Base-by-base conservation (phyloP, 768 basidiomycete genomes). In the Chalciporus piperatus region DNA sequence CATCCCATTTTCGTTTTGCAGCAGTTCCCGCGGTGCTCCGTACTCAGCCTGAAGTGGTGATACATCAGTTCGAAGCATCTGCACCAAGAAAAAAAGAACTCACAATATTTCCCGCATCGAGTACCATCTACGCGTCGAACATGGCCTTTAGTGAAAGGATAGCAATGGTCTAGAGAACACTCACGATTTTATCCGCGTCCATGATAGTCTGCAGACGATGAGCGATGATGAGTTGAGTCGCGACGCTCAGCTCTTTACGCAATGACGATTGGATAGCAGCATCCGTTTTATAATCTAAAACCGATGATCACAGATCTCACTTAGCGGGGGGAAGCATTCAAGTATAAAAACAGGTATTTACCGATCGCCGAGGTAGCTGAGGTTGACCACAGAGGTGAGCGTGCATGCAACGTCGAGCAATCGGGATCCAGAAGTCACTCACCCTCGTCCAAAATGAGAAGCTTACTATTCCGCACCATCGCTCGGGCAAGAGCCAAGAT, bases 391-490 rank as follows among this genome's bases (percentile, higher is more conserved):
- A 22, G n/a, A 39, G 17, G n/a, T 42, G 33, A 54, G 20, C 1
- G 16, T 9, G 17, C 2, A 22, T 8, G 17, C 23, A 25, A 38
- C n/a, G n/a, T n/a, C 32, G 1, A 45, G 35, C 17, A 25, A 8
- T 17, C 8, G 4, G 9, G 14, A 14, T 2, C 11, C 28, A 41
- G 43, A 27, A n/a, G n/a, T 27, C 22, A 23, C 62, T 28, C 23
- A 74, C 74, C 76, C 63, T 85, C 83, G 51, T 85, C 83, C 3
- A 84, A 65, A 42, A 84, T 77, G 37, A 83, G 67, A 11, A 85
- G 58, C 56, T 82, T 83, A 60, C 78, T 81, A 41, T 70, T 62
- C n/a, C 83, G 67, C 2, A 83, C 75, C 50, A 84, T 76, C 2
- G 83, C 82, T 27, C 83, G 70, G 1, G 83, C 82, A 0, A 85